Evolutionary conservation across 208 protist genomes (phyloP), one percentile per base, ranked within the genome.

Genomic region (Porcisia hertigi): DNA sequence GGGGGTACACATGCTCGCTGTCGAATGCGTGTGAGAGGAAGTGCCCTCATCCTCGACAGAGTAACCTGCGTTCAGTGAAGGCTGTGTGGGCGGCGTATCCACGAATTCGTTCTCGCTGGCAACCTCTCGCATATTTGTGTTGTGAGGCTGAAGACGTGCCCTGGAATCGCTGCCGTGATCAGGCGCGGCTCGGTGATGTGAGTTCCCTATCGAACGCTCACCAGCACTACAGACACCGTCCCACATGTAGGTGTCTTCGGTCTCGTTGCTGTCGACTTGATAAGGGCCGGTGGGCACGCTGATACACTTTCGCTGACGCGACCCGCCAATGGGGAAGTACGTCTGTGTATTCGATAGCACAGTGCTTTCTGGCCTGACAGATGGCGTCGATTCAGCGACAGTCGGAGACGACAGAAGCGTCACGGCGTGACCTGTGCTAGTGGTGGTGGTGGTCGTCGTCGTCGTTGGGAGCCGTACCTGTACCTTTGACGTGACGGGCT

Each of bases 301-400:
- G n/a, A 75, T 71, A 70, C 76, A 75, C 53, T 80, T 80, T 60
- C 69, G 76, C 59, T 66, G 71, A 41, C 76, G 76, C 3, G 76
- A 80, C n/a, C 69, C 76, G 59, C 76, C 76, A 25, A 80, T 36
- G 7, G 58, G 43, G 70, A 58, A 80, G 25, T 43, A 54, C 55
- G 62, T 55, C 2, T 49, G 69, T 0, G 60, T 67, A n/a, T 30
- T 39, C 34, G 39, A 47, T 23, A 25, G 75, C 20, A 60, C 2
- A 39, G 12, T 12, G 30, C 45, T 6, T 12, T 52, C 63, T 45
- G 63, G 63, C 41, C 43, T 45, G 39, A 34, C 34, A 41, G 23
- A 30, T 11, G 69, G 54, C 12, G 69, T 64, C 0, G 76, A 63
- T 12, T 11, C 43, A 18, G 67, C 55, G 0, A 30, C 49, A n/a